A percentile compares a stretch with the other conserved stretches of the same genome.
phyloP scores from a whole-genome alignment of 768 basidiomycete species.

The Boletus sp. region DNA sequence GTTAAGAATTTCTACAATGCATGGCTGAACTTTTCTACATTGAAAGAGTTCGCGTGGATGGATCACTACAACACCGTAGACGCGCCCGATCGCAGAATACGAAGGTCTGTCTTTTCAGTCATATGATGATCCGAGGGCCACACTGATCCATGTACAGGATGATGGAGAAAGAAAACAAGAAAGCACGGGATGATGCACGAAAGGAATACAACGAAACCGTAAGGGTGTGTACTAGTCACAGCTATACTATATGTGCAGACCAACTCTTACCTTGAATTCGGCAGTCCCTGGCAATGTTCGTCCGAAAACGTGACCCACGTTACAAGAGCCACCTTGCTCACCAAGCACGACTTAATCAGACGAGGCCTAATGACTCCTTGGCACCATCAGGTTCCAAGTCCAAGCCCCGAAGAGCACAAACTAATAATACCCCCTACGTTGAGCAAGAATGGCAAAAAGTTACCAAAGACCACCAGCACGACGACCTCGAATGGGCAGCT shows the following conservation, averaged over 20 bases:
- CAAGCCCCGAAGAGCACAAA: constrained; percentile 27
- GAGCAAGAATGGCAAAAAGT: constrained; percentile 91
- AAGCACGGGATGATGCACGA: constrained; percentile 80
- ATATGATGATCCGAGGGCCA: background rate
- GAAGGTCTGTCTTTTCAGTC: constrained; percentile 50
- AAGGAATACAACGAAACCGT: constrained; percentile 93
- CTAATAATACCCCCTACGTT: constrained; percentile 46
- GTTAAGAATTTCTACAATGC: constrained; percentile 76
- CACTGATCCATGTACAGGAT: constrained; percentile 42
- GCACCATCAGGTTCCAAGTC: constrained; percentile 23
- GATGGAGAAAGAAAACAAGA: constrained; percentile 97
- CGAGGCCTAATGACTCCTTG: constrained; percentile 29
- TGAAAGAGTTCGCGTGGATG: constrained; percentile 86
- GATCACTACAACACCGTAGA: constrained; percentile 81
- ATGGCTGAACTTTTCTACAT: constrained; percentile 84
- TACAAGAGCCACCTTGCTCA: constrained; percentile 61
- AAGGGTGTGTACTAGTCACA: constrained; percentile 50
- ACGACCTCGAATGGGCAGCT: constrained; percentile 71
- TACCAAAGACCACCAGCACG: constrained; percentile 30
- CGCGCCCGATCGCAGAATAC: constrained; percentile 80
- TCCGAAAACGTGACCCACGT: constrained; percentile 87
- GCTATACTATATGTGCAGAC: background rate
- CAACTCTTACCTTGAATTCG: background rate
- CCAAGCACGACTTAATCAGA: constrained; percentile 41
- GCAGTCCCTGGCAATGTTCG: constrained; percentile 70